A percentile compares a stretch with the other conserved stretches of the same genome.
phyloP scores from a whole-genome alignment of 2,329 filamentous ascomycete genomes.

The Talaromyces islandicus region DNA sequence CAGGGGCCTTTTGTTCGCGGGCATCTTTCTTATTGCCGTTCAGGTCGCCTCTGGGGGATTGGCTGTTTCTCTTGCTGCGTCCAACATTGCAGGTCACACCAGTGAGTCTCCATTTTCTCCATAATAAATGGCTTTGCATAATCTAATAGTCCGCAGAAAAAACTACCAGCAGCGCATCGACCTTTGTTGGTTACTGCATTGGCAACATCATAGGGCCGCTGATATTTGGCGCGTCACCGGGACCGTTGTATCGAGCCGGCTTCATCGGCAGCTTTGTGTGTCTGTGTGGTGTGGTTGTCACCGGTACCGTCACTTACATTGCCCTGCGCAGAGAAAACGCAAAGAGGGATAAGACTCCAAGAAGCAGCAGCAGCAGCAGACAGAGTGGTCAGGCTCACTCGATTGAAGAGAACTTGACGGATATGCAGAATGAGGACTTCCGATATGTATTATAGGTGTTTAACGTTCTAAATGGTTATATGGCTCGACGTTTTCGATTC shows the following conservation, averaged over 20 bases:
- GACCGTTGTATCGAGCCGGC: not conserved
- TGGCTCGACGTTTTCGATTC: not conserved
- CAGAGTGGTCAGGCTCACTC: not conserved
- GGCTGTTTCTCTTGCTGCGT: slow-evolving; percentile 6
- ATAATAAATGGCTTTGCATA: not conserved
- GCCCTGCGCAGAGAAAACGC: not conserved
- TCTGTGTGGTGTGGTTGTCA: not conserved
- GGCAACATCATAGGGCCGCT: slow-evolving; percentile 6
- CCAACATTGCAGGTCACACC: slow-evolving; percentile 5
- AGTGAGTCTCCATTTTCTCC: not conserved
- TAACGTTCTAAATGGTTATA: not conserved
- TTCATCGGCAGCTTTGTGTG: slow-evolving; percentile 2
- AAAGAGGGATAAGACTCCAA: not conserved
- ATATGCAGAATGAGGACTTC: not conserved
- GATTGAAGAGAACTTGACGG: not conserved
- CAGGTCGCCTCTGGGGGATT: slow-evolving; percentile 7
- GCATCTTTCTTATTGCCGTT: slow-evolving; percentile 4
- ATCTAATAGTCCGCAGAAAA: not conserved
- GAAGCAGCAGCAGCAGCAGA: too few species aligned
- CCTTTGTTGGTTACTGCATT: slow-evolving; percentile 4
- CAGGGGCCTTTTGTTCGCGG: slow-evolving; percentile 4
- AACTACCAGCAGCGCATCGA: slow-evolving; percentile 4
- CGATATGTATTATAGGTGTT: not conserved
- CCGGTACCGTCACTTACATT: not conserved
- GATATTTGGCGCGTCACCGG: slow-evolving; percentile 5